Conservation (phyloP, 2,329 filamentous ascomycete genomes). For the Pyrenophora tritici-repentis region DNA sequence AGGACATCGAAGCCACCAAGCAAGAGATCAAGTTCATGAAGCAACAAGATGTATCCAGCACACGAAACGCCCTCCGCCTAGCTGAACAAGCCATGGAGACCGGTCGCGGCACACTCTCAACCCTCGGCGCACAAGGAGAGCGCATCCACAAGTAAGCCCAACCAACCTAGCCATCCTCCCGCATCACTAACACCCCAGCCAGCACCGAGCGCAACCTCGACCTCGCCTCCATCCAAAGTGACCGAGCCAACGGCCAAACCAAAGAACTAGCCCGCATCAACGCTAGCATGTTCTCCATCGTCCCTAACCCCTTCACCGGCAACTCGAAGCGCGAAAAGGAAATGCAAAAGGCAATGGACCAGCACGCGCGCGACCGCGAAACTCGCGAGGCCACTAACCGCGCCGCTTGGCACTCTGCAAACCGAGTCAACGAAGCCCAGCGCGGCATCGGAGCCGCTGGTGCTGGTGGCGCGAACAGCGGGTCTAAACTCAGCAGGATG, state of each 20-base stretch:
- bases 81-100: conserved; percentile 72
- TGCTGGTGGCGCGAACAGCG: conserved; percentile 10
- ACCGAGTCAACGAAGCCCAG: conserved; percentile 32
- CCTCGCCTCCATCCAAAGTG: conserved; percentile 75
- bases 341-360: conserved; percentile 64
- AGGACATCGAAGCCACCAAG: conserved; percentile 73
- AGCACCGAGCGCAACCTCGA: conserved; percentile 75
- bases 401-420: conserved; percentile 52
- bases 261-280: conserved; percentile 83
- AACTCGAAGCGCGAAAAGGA: conserved; percentile 62
- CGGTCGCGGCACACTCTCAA: conserved; percentile 56
- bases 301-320: conserved; percentile 65
- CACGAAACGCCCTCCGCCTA: conserved; percentile 65
- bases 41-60: conserved; percentile 70
- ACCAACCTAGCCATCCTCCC: neutral
- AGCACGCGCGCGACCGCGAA: conserved; percentile 62
- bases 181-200: conserved; percentile 37
- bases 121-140: conserved; percentile 43
- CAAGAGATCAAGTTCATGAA: conserved; percentile 77
- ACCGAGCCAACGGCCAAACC: conserved; percentile 78
- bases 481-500: conserved; percentile 38
- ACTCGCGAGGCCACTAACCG: conserved; percentile 61
- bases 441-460: conserved; percentile 21
- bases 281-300: conserved; percentile 86
- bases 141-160: conserved; percentile 38